Conservation (phyloP, 129 eudicot genomes). For the Flaveria ramosissima region DNA sequence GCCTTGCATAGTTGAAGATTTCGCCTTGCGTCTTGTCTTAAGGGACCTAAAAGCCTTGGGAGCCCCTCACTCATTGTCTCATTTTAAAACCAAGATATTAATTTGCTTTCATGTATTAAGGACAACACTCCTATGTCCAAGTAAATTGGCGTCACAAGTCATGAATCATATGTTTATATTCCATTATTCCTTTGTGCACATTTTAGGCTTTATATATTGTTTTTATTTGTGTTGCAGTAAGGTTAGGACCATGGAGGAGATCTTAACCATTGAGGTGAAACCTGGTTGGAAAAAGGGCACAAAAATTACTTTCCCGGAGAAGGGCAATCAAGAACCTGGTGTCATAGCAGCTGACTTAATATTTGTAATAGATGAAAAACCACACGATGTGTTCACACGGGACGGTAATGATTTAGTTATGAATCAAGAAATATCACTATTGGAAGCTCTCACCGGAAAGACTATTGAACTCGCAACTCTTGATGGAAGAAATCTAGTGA, state of each 20-base stretch:
- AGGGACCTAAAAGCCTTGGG: too few relatives aligned
- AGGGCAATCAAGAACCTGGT: constrained; percentile 84
- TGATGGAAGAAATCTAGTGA: constrained; percentile 56
- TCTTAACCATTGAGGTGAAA: constrained; percentile 67
- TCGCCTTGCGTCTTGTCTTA: too few relatives aligned
- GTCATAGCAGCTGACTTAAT: constrained; percentile 74
- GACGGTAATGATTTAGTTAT: constrained; percentile 65
- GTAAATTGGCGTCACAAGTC: neutral
- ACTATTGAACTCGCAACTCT: constrained; percentile 60
- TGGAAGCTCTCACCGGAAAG: constrained; percentile 72
- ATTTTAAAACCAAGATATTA: too few relatives aligned
- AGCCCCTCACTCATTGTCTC: too few relatives aligned
- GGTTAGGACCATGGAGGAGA: constrained; percentile 59
- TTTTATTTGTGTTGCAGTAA: constrained; percentile 47
- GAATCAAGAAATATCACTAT: constrained; percentile 62
- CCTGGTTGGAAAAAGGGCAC: constrained; percentile 94
- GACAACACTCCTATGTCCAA: neutral
- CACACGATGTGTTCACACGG: constrained; percentile 56
- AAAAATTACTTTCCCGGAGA: constrained; percentile 77
- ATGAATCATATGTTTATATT: neutral
- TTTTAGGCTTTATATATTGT: neutral
- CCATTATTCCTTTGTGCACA: too few relatives aligned
- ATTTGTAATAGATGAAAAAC: constrained; percentile 71
- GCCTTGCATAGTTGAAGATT: too few relatives aligned
- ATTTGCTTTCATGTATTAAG: too few relatives aligned